Conservation (phyloP, 106 monocot genomes). For the Ottelia alismoides region DNA sequence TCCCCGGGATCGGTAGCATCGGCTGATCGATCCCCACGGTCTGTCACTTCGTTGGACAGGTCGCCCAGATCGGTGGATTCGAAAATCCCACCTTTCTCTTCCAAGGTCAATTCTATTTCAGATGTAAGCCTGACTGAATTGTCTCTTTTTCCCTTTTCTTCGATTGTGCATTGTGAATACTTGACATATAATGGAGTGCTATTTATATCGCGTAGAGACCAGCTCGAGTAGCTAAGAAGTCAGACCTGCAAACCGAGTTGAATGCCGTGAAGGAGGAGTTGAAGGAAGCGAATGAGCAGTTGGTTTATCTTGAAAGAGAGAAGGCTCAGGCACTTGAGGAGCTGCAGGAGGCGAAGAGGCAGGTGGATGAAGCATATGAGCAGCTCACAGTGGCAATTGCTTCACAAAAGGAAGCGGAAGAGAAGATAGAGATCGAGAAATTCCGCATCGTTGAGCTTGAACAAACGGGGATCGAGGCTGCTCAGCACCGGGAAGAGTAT, state of each 20-base stretch:
- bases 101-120: constrained; percentile 21
- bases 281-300: constrained; percentile 39
- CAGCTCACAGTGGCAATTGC: constrained; percentile 37
- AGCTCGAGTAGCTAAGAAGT: constrained; percentile 12
- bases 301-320: constrained; percentile 33
- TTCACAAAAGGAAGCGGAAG: constrained; percentile 59
- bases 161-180: not conserved
- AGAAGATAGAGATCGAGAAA: constrained; percentile 36
- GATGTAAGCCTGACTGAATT: constrained; percentile 26
- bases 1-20: constrained; percentile 29
- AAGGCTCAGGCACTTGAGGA: constrained; percentile 36
- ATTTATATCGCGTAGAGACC: constrained; percentile 15
- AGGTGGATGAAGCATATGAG: constrained; percentile 28
- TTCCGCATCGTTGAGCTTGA: constrained; percentile 69
- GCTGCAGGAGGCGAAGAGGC: constrained; percentile 43
- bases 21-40: constrained; percentile 12
- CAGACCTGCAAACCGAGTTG: constrained; percentile 29
- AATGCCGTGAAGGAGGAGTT: constrained; percentile 38
- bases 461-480: constrained; percentile 37
- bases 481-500: constrained; percentile 42
- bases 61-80: not conserved
- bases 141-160: not conserved
- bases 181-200: not conserved
- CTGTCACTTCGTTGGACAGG: constrained; percentile 19
- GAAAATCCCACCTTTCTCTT: not conserved